Evolutionary conservation across 345 rosid genomes (phyloP), one percentile per base, ranked within the genome.

Genomic region (Reutealis trisperma): DNA sequence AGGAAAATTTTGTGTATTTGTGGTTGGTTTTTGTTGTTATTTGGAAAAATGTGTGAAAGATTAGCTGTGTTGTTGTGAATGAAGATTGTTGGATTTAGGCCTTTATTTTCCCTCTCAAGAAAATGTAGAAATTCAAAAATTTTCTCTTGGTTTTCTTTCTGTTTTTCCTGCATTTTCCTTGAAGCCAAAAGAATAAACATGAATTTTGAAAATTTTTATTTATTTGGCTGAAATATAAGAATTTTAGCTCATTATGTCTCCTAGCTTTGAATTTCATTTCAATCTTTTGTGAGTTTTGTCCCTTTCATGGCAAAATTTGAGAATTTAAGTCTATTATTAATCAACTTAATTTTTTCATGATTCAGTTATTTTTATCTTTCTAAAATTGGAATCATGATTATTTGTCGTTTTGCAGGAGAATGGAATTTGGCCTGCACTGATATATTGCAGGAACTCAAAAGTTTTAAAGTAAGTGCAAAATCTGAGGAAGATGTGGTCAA

Each of bases 261-360:
- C 71, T 54, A 37, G 47, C 49, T 75, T 75, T 55, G 71, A 34
- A 71, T 77, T 75, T 63, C 6, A 68, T 62, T 30, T 69, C 41
- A 30, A 70, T 77, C 45, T 69, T 37, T 25, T 74, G 34, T 66
- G 41, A 18, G 54, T 55, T 63, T 51, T 0, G 8, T 34, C 24
- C 49, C 18, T 34, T 22, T 15, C 15, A 15, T 21, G 18, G 45
- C 62, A 49, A 24, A 32, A 55, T 12, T 75, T 75, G 37, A 52
- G 34, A 68, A 60, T 30, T 58, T 60, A 16, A 30, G 44, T 44
- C 34, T 24, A 14, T 68, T 60, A 12, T 67, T n/a, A 14, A 22
- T 60, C 47, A 15, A 18, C 41, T 15, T 32, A 27, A 19, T 18
- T 11, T 60, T 3, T 25, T 54, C 6, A 5, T 19, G 11, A 13